phyloP scores from a whole-genome alignment of 2,329 filamentous ascomycete species.

The Curvularia eragrostidis region DNA sequence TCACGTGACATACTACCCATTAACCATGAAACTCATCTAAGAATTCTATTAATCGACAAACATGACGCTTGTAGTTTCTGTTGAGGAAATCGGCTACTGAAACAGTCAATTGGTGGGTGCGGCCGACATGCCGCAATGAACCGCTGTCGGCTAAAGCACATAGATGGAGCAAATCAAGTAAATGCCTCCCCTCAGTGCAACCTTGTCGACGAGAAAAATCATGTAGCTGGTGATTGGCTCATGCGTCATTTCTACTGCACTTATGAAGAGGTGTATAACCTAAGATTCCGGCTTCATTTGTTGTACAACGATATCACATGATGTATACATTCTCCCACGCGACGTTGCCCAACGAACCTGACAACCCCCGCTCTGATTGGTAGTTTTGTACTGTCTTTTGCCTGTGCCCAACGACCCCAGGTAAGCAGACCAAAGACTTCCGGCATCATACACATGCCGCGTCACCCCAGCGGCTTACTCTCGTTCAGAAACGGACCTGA shows the following conservation, averaged over 20 bases:
- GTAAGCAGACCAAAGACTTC: not conserved
- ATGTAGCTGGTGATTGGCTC: not conserved
- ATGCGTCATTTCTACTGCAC: not conserved
- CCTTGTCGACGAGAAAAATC: not conserved
- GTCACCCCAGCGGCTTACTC: not conserved
- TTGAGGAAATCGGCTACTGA: not conserved
- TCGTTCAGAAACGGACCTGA: too few species aligned
- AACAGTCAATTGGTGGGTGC: not conserved
- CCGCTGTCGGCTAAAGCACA: not conserved
- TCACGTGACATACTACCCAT: not conserved
- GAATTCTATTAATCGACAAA: not conserved
- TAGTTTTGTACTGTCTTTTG: too few species aligned
- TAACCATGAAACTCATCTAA: not conserved
- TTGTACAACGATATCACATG: constrained; percentile 35
- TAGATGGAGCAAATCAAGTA: not conserved
- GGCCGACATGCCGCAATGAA: not conserved
- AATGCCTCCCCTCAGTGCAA: not conserved
- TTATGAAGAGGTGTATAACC: not conserved
- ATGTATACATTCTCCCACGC: constrained; percentile 46
- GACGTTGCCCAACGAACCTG: constrained; percentile 1
- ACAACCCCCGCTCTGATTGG: not conserved
- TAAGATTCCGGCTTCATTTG: not conserved
- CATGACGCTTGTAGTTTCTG: not conserved
- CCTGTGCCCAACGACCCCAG: too few species aligned
- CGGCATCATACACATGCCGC: not conserved